phyloP scores from a whole-genome alignment of 495 filamentous ascomycete species.

The Astrothelium subdiscretum region DNA sequence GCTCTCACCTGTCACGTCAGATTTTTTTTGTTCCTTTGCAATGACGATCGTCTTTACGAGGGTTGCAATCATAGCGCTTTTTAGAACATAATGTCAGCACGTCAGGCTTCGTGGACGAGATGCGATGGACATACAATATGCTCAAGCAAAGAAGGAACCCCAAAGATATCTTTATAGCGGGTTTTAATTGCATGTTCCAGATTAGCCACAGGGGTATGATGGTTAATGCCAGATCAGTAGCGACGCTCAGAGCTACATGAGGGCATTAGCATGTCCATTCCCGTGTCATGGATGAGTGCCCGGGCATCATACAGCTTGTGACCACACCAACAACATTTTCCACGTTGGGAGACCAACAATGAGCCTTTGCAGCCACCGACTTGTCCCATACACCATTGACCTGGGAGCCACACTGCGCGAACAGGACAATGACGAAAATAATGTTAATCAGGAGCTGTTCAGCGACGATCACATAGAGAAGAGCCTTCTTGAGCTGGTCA shows the following conservation, averaged over 20 bases:
- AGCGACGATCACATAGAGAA: neutral
- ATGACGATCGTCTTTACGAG: neutral
- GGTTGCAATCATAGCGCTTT: neutral
- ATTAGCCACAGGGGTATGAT: neutral
- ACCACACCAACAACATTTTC: neutral
- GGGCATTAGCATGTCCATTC: neutral
- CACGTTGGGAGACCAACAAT: neutral
- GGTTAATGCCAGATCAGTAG: neutral
- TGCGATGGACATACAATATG: neutral
- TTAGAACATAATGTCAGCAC: neutral
- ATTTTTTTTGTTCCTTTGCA: neutral
- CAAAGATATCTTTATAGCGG: neutral
- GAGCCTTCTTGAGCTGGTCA: neutral
- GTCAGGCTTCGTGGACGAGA: neutral
- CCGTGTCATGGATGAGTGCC: neutral
- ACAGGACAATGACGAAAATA: neutral
- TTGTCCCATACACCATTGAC: neutral
- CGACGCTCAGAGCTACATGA: neutral
- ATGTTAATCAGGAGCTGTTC: neutral
- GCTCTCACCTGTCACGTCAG: neutral
- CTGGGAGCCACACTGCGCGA: neutral
- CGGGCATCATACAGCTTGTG: neutral
- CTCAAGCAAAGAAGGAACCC: neutral
- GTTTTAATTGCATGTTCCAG: neutral
- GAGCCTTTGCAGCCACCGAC: neutral